phyloP scores from a whole-genome alignment of 2,329 filamentous ascomycete genomes.

The Cordyceps fumosorosea region DNA sequence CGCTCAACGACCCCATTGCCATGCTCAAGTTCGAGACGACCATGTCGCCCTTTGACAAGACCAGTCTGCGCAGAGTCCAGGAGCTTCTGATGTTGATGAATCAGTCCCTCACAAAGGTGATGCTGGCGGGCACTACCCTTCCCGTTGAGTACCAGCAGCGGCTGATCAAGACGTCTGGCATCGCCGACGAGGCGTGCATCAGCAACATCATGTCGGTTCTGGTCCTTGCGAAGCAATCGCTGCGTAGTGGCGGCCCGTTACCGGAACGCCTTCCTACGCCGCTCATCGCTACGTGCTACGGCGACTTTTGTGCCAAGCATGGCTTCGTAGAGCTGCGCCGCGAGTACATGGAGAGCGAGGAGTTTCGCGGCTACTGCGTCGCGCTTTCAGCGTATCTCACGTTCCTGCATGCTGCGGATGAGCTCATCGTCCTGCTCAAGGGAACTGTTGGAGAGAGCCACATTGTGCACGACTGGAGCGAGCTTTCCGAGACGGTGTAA shows the following conservation, averaged over 20 bases:
- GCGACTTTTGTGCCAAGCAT: slow-evolving; percentile 19
- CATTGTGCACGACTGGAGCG: slow-evolving; percentile 13
- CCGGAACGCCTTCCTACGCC: slow-evolving; percentile 43
- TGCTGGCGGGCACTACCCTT: slow-evolving; percentile 28
- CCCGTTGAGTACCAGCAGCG: slow-evolving; percentile 34
- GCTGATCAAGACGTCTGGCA: slow-evolving; percentile 30
- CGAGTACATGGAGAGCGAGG: slow-evolving; percentile 31
- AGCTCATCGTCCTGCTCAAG: slow-evolving; percentile 38
- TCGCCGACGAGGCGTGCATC: slow-evolving; percentile 37
- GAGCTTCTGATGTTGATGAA: slow-evolving; percentile 28
- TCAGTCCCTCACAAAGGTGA: slow-evolving; percentile 25
- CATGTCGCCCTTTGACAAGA: slow-evolving; percentile 25
- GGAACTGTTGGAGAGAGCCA: slow-evolving; percentile 35
- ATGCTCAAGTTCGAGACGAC: slow-evolving; percentile 26
- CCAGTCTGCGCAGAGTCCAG: slow-evolving; percentile 24
- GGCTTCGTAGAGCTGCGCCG: slow-evolving; percentile 24
- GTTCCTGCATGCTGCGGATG: slow-evolving; percentile 37
- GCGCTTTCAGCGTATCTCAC: slow-evolving; percentile 37
- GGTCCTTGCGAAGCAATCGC: slow-evolving; percentile 37
- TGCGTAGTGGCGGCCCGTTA: slow-evolving; percentile 40
- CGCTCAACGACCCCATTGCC: slow-evolving; percentile 21
- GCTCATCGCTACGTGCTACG: slow-evolving; percentile 30
- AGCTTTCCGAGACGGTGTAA: background rate
- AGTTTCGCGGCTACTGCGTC: slow-evolving; percentile 40
- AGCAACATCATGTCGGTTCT: slow-evolving; percentile 46